A percentile compares a stretch with the other conserved stretches of the same genome.
phyloP scores from a whole-genome alignment of 306 rosid species.

The Vigna nakashimae region DNA sequence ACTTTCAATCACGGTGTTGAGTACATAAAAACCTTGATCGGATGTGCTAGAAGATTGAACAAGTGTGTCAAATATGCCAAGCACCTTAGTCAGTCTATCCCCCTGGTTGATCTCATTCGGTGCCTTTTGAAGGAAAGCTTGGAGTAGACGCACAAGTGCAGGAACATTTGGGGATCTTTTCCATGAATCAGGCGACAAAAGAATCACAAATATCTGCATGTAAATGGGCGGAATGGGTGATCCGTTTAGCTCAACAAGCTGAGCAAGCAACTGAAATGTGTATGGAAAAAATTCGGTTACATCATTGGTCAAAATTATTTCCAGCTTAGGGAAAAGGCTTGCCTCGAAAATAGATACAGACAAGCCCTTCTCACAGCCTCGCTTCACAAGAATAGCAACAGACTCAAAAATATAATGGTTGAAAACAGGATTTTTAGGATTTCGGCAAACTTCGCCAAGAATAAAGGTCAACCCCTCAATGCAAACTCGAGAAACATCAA shows the following conservation, averaged over 20 bases:
- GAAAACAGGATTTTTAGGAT: constrained; percentile 91
- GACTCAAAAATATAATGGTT: constrained; percentile 96
- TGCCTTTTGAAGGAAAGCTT: constrained; percentile 97
- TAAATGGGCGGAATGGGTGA: constrained; percentile 80
- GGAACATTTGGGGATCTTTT: constrained; percentile 86
- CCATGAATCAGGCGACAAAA: constrained; percentile 91
- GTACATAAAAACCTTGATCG: constrained; percentile 96
- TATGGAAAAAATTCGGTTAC: constrained; percentile 95
- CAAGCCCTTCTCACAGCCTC: constrained; percentile 76
- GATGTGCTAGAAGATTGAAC: constrained; percentile 69
- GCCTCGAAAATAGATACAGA: constrained; percentile 77
- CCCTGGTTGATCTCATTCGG: constrained; percentile 84
- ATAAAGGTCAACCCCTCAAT: constrained; percentile 69
- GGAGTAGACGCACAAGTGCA: constrained; percentile 96
- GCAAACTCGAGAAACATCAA: constrained; percentile 71
- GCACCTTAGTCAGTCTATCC: constrained; percentile 80
- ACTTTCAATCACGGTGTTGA: constrained; percentile 89
- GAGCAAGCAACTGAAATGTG: constrained; percentile 93
- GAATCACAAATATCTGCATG: constrained; percentile 85
- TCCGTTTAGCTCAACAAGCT: constrained; percentile 86
- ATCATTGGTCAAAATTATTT: constrained; percentile 74
- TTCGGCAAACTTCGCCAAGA: constrained; percentile 84
- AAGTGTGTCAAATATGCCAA: constrained; percentile 84
- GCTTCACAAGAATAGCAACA: constrained; percentile 84
- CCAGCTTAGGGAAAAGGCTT: constrained; percentile 81